Conservation (phyloP, 176 grass and related monocot species). For the Dendrocalamus sinicus region DNA sequence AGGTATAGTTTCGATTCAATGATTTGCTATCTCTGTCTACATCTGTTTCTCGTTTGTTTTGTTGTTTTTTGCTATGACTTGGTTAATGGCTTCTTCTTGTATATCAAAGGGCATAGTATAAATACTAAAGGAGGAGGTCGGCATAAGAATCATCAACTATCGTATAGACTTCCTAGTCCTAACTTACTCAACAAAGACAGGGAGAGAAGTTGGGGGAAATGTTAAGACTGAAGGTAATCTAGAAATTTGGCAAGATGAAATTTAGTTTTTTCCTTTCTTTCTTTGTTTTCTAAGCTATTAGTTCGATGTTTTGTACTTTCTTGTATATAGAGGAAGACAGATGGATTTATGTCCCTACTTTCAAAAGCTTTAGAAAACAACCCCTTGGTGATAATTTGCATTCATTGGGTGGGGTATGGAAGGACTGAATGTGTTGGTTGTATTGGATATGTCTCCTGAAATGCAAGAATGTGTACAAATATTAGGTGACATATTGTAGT, state of each 20-base stretch:
- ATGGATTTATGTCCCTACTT: neutral
- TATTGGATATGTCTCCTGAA: neutral
- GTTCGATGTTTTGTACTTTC: neutral
- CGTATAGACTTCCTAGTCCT: neutral
- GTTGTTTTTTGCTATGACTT: neutral
- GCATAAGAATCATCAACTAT: neutral
- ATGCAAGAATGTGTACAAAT: neutral
- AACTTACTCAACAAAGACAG: neutral
- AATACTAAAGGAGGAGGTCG: neutral
- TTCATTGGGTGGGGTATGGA: neutral
- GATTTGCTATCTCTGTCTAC: neutral
- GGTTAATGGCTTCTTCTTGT: neutral
- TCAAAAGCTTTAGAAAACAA: neutral
- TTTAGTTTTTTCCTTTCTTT: neutral
- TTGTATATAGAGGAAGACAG: neutral
- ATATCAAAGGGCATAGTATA: neutral
- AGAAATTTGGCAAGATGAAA: neutral
- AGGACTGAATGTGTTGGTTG: neutral
- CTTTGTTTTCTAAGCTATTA: neutral
- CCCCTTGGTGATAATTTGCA: neutral
- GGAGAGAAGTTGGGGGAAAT: neutral
- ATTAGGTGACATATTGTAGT: slow-evolving; percentile 16
- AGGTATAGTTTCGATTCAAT: neutral
- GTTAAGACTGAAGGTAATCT: neutral
- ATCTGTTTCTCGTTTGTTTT: neutral